Evolutionary conservation across 331 rosid genomes (phyloP), one percentile per base, ranked within the genome.

Genomic region (Quercus phellos): DNA sequence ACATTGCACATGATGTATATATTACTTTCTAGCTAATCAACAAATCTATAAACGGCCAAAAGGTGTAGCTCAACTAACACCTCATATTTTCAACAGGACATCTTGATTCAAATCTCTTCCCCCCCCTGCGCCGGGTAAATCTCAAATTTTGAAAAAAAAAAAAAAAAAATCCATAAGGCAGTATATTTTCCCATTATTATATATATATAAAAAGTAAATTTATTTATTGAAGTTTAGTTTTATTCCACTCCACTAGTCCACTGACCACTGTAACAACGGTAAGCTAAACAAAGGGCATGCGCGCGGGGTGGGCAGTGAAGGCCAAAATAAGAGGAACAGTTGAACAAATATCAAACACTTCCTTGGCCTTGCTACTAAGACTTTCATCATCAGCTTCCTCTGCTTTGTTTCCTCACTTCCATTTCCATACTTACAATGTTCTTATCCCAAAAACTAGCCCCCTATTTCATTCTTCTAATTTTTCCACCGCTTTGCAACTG

Each of bases 321-420:
- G n/a, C 34, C 3, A 60, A 14, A 14, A 14, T 14, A 27, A 26
- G 7, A 14, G n/a, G 10, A 2, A 13, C 67, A n/a, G 34, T 53
- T 17, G 17, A 5, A 16, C 78, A 27, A 30, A 14, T 72, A 24
- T 68, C 74, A 72, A 72, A 79, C 55, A 60, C 70, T 11, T 22
- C 61, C 74, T 70, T 59, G 53, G 35, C 58, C 29, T 67, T 30
- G 43, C 70, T 32, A 4, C 30, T 60, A 6, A 12, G 43, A 51
- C 46, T 54, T 55, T 55, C 78, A 26, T 82, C 78, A 19, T 61
- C 54, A 8, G 42, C 34, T 53, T 81, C 74, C 19, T 38, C 43
- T 77, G 72, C 85, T 83, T 74, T 66, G 50, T 72, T 17, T 66
- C 70, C 50, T 63, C 38, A 55, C 19, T 32, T 22, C 51, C 3